Percentiles rank a stretch among this genome's conserved stretches.
These are phyloP conservation scores for Phytopythium boreale DNA, from an alignment of 352 stramenopile species.

Conservation along the genomic window DNA sequence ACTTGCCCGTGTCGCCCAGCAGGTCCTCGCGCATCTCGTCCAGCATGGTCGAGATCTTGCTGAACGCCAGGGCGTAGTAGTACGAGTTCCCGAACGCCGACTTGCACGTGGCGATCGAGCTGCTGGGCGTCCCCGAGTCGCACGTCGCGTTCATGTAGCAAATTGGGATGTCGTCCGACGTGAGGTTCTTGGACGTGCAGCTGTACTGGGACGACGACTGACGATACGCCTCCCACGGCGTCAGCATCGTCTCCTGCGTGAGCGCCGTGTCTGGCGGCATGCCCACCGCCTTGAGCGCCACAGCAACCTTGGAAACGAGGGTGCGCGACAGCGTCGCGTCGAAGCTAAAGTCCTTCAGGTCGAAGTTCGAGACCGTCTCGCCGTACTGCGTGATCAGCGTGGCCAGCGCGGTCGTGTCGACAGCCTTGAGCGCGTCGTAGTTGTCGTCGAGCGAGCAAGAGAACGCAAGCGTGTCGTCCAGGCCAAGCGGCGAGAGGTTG, in stretches of 20 bases:
- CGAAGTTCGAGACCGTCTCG: conserved; percentile 43
- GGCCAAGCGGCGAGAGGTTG: conserved; percentile 49
- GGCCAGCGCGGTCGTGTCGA: conserved; percentile 36
- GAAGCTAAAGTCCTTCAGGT: conserved; percentile 63
- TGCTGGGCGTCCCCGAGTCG: neutral
- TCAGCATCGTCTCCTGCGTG: conserved; percentile 59
- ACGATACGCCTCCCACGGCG: conserved; percentile 53
- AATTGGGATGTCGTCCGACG: conserved; percentile 32
- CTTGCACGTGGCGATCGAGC: conserved; percentile 39
- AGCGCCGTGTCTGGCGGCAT: conserved; percentile 17
- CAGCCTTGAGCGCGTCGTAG: conserved; percentile 36
- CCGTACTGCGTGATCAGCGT: conserved; percentile 45
- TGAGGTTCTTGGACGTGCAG: conserved; percentile 29
- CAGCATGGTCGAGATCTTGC: conserved; percentile 52
- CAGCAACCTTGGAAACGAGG: conserved; percentile 37
- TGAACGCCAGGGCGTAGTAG: conserved; percentile 60
- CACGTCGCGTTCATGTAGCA: conserved; percentile 76
- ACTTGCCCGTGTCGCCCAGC: conserved; percentile 58
- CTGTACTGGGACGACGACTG: conserved; percentile 14
- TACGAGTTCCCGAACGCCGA: conserved; percentile 48
- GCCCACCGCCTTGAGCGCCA: conserved; percentile 20
- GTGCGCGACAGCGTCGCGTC: conserved; percentile 46
- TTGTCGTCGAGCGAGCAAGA: conserved; percentile 67
- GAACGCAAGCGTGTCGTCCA: conserved; percentile 49
- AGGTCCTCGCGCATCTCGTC: conserved; percentile 74